phyloP scores from a whole-genome alignment of 1,284 basidiomycete species.

The Cystobasidium slooffiae region DNA sequence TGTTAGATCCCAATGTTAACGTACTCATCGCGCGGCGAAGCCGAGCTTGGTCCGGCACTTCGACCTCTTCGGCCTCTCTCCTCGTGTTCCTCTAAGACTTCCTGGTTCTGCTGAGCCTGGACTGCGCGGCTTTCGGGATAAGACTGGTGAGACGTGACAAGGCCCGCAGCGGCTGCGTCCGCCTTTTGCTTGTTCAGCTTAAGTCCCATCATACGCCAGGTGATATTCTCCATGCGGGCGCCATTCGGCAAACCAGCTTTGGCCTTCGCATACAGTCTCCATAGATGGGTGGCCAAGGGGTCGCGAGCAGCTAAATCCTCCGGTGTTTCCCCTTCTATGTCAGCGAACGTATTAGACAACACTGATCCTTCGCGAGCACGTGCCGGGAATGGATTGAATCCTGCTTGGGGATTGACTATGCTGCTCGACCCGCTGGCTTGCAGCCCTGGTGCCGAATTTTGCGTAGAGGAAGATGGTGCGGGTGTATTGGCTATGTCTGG shows the following conservation, averaged over 20 bases:
- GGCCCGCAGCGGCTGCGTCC: conserved; percentile 20
- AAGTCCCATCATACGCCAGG: conserved; percentile 98
- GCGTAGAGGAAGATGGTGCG: not conserved
- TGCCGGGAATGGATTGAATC: conserved; percentile 3
- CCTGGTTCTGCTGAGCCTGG: conserved; percentile 3
- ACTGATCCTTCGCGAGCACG: not conserved
- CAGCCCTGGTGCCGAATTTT: not conserved
- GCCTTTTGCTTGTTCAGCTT: conserved; percentile 75
- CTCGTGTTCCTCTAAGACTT: conserved; percentile 40
- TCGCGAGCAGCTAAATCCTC: conserved; percentile 63
- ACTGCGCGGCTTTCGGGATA: not conserved
- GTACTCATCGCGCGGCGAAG: conserved; percentile 62
- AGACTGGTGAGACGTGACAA: not conserved
- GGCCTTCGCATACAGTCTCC: conserved; percentile 92
- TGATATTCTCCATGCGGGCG: conserved; percentile 94
- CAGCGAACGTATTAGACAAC: not conserved
- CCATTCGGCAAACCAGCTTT: conserved; percentile 86
- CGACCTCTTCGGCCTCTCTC: conserved; percentile 66
- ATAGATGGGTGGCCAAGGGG: conserved; percentile 91
- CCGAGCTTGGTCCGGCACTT: conserved; percentile 54
- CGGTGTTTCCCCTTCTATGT: conserved; percentile 49
- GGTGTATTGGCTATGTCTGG: conserved; percentile 4
- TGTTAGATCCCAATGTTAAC: conserved; percentile 34
- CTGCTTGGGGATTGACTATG: not conserved
- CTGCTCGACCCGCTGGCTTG: not conserved